phyloP scores from a whole-genome alignment of 2,329 filamentous ascomycete genomes.

The Allantophomopsis cytisporea region DNA sequence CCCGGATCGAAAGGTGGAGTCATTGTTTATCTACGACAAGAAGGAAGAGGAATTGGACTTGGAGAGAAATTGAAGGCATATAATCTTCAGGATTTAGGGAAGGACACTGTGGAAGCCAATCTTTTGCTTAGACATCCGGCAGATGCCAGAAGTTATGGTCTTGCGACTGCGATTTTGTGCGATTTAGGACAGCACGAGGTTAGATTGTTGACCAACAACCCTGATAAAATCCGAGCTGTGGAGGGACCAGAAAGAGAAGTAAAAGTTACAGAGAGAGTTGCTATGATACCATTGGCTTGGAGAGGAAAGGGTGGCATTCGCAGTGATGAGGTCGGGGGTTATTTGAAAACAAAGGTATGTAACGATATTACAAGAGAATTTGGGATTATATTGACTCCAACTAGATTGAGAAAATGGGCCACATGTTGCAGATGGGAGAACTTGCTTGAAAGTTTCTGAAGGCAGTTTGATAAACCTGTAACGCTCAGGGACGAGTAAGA shows the following conservation, averaged over 20 bases:
- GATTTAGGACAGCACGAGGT: slow-evolving; percentile 75
- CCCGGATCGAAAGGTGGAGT: slow-evolving; percentile 62
- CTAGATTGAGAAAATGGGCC: slow-evolving; percentile 79
- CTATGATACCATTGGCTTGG: slow-evolving; percentile 95
- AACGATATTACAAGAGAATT: slow-evolving; percentile 1
- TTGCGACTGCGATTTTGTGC: slow-evolving; percentile 89
- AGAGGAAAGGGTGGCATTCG: slow-evolving; percentile 71
- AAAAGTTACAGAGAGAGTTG: slow-evolving; percentile 75
- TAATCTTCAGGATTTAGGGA: slow-evolving; percentile 90
- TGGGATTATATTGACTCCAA: slow-evolving; percentile 1
- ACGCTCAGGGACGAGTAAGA: no score
- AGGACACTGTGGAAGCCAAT: slow-evolving; percentile 97
- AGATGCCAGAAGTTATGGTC: slow-evolving; percentile 84
- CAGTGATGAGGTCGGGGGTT: slow-evolving; percentile 83
- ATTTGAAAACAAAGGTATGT: slow-evolving; percentile 84
- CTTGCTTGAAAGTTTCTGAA: not conserved
- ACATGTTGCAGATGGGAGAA: slow-evolving; percentile 49
- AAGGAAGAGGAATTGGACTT: slow-evolving; percentile 88
- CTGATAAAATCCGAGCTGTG: slow-evolving; percentile 88
- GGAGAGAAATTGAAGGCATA: slow-evolving; percentile 96
- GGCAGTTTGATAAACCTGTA: no score
- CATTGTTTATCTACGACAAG: slow-evolving; percentile 90
- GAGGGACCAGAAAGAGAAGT: slow-evolving; percentile 86
- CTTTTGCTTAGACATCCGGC: slow-evolving; percentile 81
- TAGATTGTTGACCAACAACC: slow-evolving; percentile 85